These are phyloP conservation scores for Dichomitus squalens DNA, from an alignment of 1,284 basidiomycete genomes.

Conservation along the genomic window DNA sequence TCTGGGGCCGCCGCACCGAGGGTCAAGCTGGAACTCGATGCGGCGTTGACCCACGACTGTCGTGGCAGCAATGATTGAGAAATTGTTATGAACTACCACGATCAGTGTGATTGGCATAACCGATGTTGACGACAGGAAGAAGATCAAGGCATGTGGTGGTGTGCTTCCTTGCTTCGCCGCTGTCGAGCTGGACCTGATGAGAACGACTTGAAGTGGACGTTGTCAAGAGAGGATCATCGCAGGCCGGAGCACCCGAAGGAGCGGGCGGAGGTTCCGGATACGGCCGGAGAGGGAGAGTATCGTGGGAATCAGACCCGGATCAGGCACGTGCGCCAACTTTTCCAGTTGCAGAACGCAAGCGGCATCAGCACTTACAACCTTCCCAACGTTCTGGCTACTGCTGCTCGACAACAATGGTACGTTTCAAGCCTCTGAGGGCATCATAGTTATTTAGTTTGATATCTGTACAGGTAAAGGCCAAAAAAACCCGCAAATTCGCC, in stretches of 20 bases:
- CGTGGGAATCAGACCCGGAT: too few species aligned
- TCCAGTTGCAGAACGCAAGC: too few species aligned
- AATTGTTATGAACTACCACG: too few species aligned
- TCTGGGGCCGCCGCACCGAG: not conserved
- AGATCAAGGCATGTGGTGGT: not conserved
- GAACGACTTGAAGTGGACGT: not conserved
- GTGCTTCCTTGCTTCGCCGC: not conserved
- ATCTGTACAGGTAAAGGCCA: slow-evolving; percentile 78
- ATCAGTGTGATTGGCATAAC: not conserved
- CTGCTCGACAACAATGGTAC: not conserved
- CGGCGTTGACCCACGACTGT: not conserved
- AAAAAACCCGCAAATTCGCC: slow-evolving; percentile 95
- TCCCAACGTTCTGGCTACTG: not conserved
- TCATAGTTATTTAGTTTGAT: not conserved
- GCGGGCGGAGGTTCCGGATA: too few species aligned
- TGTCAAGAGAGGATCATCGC: too few species aligned
- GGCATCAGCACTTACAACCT: too few species aligned
- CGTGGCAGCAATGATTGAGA: not conserved
- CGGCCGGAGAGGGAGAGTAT: too few species aligned
- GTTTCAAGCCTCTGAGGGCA: not conserved
- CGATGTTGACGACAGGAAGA: not conserved
- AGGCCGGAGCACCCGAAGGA: too few species aligned
- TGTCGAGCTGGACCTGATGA: not conserved
- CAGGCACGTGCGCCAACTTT: too few species aligned
- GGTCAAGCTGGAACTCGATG: not conserved